Conservation (phyloP, 176 grass and related monocot genomes). For the Paspalum vaginatum region DNA sequence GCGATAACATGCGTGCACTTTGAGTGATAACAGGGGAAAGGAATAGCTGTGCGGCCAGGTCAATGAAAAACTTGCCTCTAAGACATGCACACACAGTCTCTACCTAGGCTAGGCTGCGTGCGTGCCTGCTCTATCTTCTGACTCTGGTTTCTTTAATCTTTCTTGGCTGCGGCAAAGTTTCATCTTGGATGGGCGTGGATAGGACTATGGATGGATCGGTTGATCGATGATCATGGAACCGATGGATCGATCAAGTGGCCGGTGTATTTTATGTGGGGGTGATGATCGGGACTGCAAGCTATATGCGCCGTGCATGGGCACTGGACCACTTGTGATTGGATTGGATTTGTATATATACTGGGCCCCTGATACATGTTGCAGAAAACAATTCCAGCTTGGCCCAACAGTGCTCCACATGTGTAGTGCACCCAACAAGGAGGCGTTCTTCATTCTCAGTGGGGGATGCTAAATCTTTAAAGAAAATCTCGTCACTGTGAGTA, state of each 20-base stretch:
- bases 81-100: not conserved
- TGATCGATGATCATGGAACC: not conserved
- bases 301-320: conserved; percentile 21
- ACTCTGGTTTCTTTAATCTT: not conserved
- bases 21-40: conserved; percentile 47
- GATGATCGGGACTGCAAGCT: conserved; percentile 3
- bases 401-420: conserved; percentile 52
- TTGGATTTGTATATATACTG: not conserved
- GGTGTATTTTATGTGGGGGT: not conserved
- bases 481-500: not conserved
- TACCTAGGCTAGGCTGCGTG: not conserved
- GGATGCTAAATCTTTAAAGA: conserved; percentile 39
- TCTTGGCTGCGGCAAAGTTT: not conserved
- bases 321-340: conserved; percentile 16
- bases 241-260: not conserved
- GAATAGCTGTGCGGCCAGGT: conserved; percentile 46
- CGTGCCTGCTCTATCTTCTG: not conserved
- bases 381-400: conserved; percentile 43
- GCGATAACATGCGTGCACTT: conserved; percentile 22
- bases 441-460: conserved; percentile 9
- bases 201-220: not conserved
- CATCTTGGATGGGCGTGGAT: not conserved
- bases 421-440: conserved; percentile 4
- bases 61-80: conserved; percentile 33
- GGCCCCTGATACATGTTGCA: not conserved